Conservation (phyloP, 768 basidiomycete species). For the Tylopilus sp. region DNA sequence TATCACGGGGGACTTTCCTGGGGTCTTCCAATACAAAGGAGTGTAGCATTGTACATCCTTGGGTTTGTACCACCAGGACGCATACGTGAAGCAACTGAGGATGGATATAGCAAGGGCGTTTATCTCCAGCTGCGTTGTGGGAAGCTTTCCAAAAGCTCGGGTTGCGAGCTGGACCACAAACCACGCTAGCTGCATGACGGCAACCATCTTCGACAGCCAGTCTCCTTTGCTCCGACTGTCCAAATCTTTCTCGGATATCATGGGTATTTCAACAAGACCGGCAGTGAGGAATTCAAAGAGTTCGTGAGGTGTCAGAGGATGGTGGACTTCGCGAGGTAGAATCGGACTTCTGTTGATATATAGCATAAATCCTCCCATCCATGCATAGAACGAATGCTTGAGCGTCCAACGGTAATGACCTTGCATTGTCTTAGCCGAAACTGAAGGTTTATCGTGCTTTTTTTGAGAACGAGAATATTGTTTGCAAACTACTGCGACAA, state of each 20-base stretch:
- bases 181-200: not conserved
- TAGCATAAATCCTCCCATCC: no score
- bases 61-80: not conserved
- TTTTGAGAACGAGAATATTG: not conserved
- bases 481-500: not conserved
- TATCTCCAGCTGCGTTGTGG: not conserved
- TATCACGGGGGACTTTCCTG: not conserved
- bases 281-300: not conserved
- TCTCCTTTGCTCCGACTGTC: not conserved
- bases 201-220: not conserved
- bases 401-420: not conserved
- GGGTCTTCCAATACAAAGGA: not conserved
- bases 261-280: not conserved
- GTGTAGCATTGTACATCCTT: not conserved
- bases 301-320: not conserved
- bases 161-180: no score
- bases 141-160: not conserved
- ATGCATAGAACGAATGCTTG: no score
- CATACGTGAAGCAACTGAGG: not conserved
- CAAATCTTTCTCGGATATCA: not conserved
- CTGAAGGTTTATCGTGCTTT: not conserved
- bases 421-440: not conserved
- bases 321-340: not conserved
- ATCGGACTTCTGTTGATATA: not conserved
- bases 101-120: not conserved